phyloP scores from a whole-genome alignment of 495 filamentous ascomycete species.

The Delitschia confertaspora region DNA sequence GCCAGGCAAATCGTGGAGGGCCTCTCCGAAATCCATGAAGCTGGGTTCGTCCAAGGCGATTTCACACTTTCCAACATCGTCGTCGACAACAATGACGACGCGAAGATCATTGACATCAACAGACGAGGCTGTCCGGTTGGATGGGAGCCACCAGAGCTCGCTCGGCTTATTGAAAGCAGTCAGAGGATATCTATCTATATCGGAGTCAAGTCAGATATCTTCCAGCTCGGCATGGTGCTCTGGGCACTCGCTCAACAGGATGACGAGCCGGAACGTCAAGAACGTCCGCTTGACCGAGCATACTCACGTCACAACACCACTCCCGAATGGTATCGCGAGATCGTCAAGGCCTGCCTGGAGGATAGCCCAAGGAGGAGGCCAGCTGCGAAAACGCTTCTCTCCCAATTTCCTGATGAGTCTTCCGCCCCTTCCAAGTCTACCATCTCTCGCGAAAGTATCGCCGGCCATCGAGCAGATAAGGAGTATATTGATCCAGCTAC shows the following conservation, averaged over 20 bases:
- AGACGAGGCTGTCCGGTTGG: conserved; percentile 89
- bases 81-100: conserved; percentile 73
- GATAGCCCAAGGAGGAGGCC: conserved; percentile 24
- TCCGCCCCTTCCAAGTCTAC: neutral
- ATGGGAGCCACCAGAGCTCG: conserved; percentile 95
- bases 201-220: conserved; percentile 93
- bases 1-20: conserved; percentile 87
- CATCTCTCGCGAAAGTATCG: conserved; percentile 16
- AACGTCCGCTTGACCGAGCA: conserved; percentile 54
- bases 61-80: conserved; percentile 98
- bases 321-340: conserved; percentile 29
- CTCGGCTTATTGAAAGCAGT: conserved; percentile 75
- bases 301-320: conserved; percentile 4
- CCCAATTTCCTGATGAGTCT: conserved; percentile 24
- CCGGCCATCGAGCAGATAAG: conserved; percentile 30
- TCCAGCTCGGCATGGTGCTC: conserved; percentile 92
- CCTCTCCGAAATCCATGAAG: conserved; percentile 86
- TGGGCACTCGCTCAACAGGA: conserved; percentile 83
- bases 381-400: conserved; percentile 27
- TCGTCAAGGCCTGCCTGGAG: conserved; percentile 29
- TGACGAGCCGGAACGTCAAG: conserved; percentile 79
- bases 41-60: conserved; percentile 94
- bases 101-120: conserved; percentile 98
- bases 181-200: conserved; percentile 97
- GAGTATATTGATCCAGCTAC: conserved; percentile 34